Evolutionary conservation across 768 basidiomycete genomes (phyloP).

Genomic region (Leccinum fibrillosum): DNA sequence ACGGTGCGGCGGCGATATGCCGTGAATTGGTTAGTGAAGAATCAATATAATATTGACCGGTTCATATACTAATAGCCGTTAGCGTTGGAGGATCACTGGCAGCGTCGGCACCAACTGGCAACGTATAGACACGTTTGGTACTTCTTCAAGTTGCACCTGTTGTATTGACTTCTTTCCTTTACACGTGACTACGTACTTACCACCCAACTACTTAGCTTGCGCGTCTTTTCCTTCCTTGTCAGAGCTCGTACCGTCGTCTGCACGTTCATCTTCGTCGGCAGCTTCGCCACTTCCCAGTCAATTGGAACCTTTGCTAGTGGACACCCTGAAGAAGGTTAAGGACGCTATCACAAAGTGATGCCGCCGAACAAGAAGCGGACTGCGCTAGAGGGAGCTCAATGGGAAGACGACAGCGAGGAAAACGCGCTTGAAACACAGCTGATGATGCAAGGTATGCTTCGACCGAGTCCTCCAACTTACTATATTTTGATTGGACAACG

Average conservation of each 20-base stretch:
- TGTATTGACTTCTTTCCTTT: no score
- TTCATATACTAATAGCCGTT: no score
- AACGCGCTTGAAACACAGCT: slow-evolving; percentile 87
- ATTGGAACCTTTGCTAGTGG: slow-evolving; percentile 71
- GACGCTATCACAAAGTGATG: slow-evolving; percentile 65
- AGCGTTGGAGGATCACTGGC: no score
- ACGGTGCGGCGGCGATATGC: no score
- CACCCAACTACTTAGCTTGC: no score
- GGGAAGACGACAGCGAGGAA: slow-evolving; percentile 76
- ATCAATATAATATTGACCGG: no score
- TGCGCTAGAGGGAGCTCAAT: slow-evolving; percentile 93
- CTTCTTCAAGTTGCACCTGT: no score
- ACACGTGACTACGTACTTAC: no score
- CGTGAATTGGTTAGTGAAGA: no score
- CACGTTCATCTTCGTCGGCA: slow-evolving; percentile 81
- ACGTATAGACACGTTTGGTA: no score
- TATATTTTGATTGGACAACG: slow-evolving; percentile 5
- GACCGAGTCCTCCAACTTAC: background rate
- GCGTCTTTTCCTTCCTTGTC: background rate
- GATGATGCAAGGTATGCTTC: slow-evolving; percentile 72
- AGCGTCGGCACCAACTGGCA: no score
- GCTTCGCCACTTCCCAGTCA: slow-evolving; percentile 85
- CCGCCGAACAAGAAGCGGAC: slow-evolving; percentile 79
- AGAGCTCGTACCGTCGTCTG: slow-evolving; percentile 96
- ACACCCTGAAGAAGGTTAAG: slow-evolving; percentile 65